A percentile compares a stretch with the other conserved stretches of the same genome.
These are phyloP conservation scores for Murraya paniculata DNA, from an alignment of 345 rosid species.

Conservation along the genomic window DNA sequence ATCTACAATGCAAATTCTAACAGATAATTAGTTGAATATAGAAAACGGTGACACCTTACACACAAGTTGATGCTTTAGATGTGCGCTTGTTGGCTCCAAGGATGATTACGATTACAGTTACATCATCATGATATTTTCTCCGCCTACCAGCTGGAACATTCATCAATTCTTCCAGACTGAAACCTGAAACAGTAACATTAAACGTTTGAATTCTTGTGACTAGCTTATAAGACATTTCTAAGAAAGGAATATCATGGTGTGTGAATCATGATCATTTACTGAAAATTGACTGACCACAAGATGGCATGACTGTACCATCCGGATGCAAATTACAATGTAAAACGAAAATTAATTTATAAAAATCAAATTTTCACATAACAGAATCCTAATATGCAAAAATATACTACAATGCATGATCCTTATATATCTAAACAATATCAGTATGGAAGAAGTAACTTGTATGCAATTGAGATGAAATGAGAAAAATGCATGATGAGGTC, in stretches of 20 bases:
- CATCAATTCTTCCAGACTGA: constrained; percentile 84
- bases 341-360: background rate
- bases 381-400: background rate
- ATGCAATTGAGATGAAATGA: background rate
- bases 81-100: constrained; percentile 85
- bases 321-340: background rate
- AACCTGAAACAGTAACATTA: constrained; percentile 42
- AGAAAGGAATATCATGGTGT: background rate
- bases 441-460: background rate
- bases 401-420: background rate
- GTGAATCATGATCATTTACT: background rate
- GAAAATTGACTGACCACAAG: background rate
- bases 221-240: background rate
- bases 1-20: background rate
- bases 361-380: background rate
- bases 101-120: constrained; percentile 79
- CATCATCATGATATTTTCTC: constrained; percentile 95
- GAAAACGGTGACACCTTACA: constrained; percentile 18
- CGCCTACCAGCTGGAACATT: constrained; percentile 91
- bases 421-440: background rate
- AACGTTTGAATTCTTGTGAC: background rate
- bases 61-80: constrained; percentile 75
- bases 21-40: background rate
- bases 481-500: background rate
- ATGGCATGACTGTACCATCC: background rate